Evolutionary conservation across 352 stramenopile species (phyloP).

Genomic region (Globisporangium irregulare): DNA sequence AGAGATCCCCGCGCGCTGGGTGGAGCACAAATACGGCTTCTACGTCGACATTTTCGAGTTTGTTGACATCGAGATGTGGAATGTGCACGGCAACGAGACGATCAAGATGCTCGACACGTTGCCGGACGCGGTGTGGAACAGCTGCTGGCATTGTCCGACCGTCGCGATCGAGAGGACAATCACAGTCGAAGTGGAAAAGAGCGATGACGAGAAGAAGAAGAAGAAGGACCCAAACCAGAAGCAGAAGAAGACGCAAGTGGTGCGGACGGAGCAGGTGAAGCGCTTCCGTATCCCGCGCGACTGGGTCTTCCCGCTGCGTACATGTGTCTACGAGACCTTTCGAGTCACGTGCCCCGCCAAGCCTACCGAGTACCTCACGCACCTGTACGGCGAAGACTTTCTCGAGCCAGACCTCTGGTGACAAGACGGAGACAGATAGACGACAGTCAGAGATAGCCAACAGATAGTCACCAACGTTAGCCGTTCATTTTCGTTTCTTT

Average conservation of each 20-base stretch:
- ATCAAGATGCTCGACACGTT: conserved; percentile 32
- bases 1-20: conserved; percentile 32
- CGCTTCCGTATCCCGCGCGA: conserved; percentile 42
- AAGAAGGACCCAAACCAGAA: not conserved
- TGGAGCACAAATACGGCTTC: conserved; percentile 49
- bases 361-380: conserved; percentile 39
- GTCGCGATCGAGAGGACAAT: conserved; percentile 9
- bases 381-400: conserved; percentile 54
- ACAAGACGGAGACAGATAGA: not conserved
- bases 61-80: conserved; percentile 25
- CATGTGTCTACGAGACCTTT: conserved; percentile 38
- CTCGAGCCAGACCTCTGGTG: conserved; percentile 29
- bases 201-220: not conserved
- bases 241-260: conserved; percentile 8
- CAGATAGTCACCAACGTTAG: not conserved
- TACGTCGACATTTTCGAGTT: conserved; percentile 56
- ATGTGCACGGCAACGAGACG: conserved; percentile 19
- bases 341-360: conserved; percentile 47
- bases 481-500: not conserved
- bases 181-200: not conserved
- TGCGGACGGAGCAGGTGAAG: conserved; percentile 19
- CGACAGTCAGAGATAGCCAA: not conserved
- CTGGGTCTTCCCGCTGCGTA: conserved; percentile 52
- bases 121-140: conserved; percentile 30
- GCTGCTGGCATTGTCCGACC: conserved; percentile 32